Conservation (phyloP, 495 filamentous ascomycete species). For the Trichoderma gamsii region DNA sequence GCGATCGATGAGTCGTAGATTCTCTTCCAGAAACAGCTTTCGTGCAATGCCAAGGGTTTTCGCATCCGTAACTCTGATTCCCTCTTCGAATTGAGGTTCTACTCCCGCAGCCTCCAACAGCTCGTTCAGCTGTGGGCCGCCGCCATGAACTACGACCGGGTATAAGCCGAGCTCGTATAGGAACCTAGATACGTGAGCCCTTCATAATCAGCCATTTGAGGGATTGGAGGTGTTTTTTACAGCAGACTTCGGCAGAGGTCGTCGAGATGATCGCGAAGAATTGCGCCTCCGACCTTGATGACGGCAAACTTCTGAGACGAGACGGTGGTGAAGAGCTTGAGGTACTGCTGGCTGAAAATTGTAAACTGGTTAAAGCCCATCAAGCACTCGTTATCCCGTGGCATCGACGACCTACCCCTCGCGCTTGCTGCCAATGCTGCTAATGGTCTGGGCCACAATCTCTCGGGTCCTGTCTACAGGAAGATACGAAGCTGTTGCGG, state of each 20-base stretch:
- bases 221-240: too few relatives aligned
- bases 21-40: conserved; percentile 91
- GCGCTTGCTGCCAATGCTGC: conserved; percentile 93
- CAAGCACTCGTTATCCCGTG: too few relatives aligned
- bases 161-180: conserved; percentile 93
- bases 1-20: conserved; percentile 88
- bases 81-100: conserved; percentile 93
- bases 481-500: conserved; percentile 28
- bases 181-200: too few relatives aligned
- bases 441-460: conserved; percentile 88
- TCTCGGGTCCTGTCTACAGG: conserved; percentile 58
- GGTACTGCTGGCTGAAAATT: conserved; percentile 98
- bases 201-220: too few relatives aligned
- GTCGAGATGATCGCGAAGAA: too few relatives aligned
- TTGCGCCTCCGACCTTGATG: conserved; percentile 97
- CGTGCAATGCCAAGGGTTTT: conserved; percentile 89
- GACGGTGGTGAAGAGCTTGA: conserved; percentile 95
- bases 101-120: conserved; percentile 87
- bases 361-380: too few relatives aligned
- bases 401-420: too few relatives aligned
- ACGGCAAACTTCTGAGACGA: conserved; percentile 97
- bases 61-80: conserved; percentile 90
- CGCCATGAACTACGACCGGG: conserved; percentile 94
- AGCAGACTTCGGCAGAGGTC: too few relatives aligned
- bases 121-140: conserved; percentile 92